Evolutionary conservation across 805 yeast genomes (phyloP), one percentile per base, ranked within the genome.

Genomic region (Schizosaccharomyces lindneri): DNA sequence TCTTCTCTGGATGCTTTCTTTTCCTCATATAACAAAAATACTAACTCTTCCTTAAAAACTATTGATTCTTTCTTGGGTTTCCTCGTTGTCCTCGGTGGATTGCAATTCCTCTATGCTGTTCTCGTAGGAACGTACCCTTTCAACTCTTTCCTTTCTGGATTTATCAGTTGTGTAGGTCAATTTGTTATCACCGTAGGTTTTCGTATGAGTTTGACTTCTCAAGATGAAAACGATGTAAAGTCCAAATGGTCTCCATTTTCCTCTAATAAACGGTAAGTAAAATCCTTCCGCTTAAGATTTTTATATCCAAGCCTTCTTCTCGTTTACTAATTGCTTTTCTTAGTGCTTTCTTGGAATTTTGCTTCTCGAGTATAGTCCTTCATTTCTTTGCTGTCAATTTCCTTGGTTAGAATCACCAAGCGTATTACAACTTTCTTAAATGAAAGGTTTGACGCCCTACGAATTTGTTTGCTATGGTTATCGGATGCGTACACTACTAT

Each of bases 61-160:
- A 84, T 90, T 65, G 97, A 93, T 70, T 66, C 77, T 15, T 93
- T 89, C 69, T 76, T 90, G 68, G 79, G 71, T 31, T 88, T 85
- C 66, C 73, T 90, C 63, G 89, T 90, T 19, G 72, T 75, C 0
- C 74, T 87, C 63, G 98, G 95, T 0, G 73, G 79, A 0, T 71
- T 85, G 36, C 97, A 93, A 73, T 87, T 88, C 69, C 73, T 76
- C 3, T 90, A 88, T 71, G 85, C 85, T 65, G 66, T 83, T 55
- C 64, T 87, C 15, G 80, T 88, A 59, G 95, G 97, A 46, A 87
- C 81, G 67, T 93, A 72, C 79, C 99, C 99, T 19, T 93, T 93
- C 79, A 93, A 93, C 73, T 97, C 96, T 29, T 93, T 93, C 70
- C 77, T 93, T 63, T 90, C 95, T 24, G 97, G 97, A 1, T 93